These are phyloP conservation scores for Daldinia decipiens DNA, from an alignment of 495 filamentous ascomycete genomes.

Conservation along the genomic window DNA sequence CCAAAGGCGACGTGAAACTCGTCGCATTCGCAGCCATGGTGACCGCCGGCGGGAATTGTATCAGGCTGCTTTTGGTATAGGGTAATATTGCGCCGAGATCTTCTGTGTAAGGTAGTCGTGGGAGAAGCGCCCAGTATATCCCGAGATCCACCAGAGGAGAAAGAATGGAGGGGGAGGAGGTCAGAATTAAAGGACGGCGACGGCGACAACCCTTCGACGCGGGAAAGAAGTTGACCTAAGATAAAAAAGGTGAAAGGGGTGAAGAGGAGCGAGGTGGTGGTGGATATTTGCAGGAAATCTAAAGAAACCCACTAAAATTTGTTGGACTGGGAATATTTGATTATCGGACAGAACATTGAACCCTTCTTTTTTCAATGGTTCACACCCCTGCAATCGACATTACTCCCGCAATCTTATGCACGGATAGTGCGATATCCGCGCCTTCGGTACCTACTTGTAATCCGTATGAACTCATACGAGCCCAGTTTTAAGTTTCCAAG, in stretches of 20 bases:
- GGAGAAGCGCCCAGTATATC: constrained; percentile 13
- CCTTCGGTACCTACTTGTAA: constrained; percentile 27
- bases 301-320: constrained; percentile 37
- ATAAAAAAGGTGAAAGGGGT: constrained; percentile 12
- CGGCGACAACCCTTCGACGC: constrained; percentile 27
- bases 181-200: constrained; percentile 7
- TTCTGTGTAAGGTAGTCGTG: constrained; percentile 3
- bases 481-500: background rate
- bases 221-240: constrained; percentile 15
- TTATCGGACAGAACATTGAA: constrained; percentile 34
- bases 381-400: constrained; percentile 14
- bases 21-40: constrained; percentile 72
- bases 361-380: background rate
- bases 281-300: constrained; percentile 29
- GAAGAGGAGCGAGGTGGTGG: constrained; percentile 8
- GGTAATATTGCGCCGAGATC: constrained; percentile 22
- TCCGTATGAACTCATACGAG: background rate
- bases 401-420: constrained; percentile 9
- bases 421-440: constrained; percentile 37
- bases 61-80: background rate
- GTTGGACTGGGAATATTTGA: constrained; percentile 43
- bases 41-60: constrained; percentile 26
- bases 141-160: constrained; percentile 10
- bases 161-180: constrained; percentile 1
- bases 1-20: constrained; percentile 79